Percentiles rank a stretch among this genome's conserved stretches.
phyloP scores from a whole-genome alignment of 202 grass and related monocot genomes.

The Sporobolus alterniflorus region DNA sequence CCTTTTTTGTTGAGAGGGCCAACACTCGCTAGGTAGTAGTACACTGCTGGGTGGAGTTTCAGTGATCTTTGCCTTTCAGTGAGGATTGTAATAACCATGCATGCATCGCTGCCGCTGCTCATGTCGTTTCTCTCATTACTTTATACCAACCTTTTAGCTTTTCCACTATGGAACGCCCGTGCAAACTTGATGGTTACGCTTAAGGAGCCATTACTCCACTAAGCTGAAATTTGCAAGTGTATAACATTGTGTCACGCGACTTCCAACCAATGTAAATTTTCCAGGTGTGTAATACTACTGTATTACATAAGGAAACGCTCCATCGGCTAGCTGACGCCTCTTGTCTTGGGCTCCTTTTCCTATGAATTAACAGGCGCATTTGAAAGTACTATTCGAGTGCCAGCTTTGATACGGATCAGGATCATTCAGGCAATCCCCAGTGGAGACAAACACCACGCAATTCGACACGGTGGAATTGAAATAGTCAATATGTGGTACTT shows the following conservation, averaged over 20 bases:
- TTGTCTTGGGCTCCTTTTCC: too few relatives aligned
- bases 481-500: not conserved
- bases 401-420: constrained; percentile 2
- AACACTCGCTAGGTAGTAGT: not conserved
- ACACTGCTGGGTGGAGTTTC: constrained; percentile 6
- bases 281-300: not conserved
- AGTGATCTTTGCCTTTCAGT: not conserved
- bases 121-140: not conserved
- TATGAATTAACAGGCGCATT: constrained; percentile 18
- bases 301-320: not conserved
- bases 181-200: not conserved
- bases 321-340: not conserved
- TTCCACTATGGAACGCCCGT: constrained; percentile 17
- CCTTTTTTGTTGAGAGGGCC: not conserved
- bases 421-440: constrained; percentile 15
- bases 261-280: constrained; percentile 19
- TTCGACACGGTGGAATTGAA: not conserved
- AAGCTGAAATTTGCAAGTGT: not conserved
- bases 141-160: constrained; percentile 15
- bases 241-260: constrained; percentile 22
- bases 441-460: not conserved
- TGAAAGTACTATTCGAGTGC: not conserved
- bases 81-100: not conserved
- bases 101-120: not conserved
- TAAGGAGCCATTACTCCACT: constrained; percentile 9